Percentiles rank a stretch among this genome's conserved stretches.
phyloP scores from a whole-genome alignment of 164 flowering plant species.

The Dillenia turbinata region DNA sequence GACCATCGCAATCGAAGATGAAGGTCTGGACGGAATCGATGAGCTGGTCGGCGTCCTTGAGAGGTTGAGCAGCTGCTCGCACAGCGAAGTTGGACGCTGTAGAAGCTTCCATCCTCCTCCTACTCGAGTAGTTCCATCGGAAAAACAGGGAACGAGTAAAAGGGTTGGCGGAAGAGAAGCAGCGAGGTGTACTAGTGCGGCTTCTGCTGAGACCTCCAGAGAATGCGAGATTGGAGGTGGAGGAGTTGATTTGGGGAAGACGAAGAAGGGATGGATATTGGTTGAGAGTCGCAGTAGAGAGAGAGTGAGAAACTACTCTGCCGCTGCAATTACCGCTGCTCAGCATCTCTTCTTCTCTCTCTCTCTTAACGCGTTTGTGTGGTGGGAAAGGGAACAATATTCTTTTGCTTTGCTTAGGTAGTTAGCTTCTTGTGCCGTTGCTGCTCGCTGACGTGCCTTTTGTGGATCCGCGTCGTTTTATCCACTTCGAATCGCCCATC shows the following conservation, averaged over 20 bases:
- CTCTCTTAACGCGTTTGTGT: too few species aligned
- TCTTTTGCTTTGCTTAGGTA: too few species aligned
- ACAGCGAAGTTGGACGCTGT: conserved; percentile 10
- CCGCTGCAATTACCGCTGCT: too few species aligned
- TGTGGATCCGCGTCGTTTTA: too few species aligned
- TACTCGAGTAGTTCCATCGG: conserved; percentile 7
- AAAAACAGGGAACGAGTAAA: background rate
- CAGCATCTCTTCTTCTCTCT: too few species aligned
- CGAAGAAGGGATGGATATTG: background rate
- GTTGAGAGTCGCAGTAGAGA: too few species aligned
- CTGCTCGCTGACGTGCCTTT: too few species aligned
- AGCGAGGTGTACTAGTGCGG: background rate
- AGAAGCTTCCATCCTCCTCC: conserved; percentile 27
- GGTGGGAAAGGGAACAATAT: too few species aligned
- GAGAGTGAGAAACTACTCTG: too few species aligned
- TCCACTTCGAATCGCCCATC: too few species aligned
- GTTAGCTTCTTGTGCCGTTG: too few species aligned
- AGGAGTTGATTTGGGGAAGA: too few species aligned
- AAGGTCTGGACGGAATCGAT: conserved; percentile 96
- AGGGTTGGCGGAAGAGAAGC: background rate
- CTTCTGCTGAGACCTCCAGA: background rate
- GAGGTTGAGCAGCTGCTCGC: conserved; percentile 63
- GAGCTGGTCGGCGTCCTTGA: conserved; percentile 74
- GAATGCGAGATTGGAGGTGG: background rate
- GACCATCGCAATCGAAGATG: conserved; percentile 98